These are phyloP conservation scores for Triticum timopheevii DNA, from an alignment of 176 grass and related monocot genomes.

Conservation along the genomic window DNA sequence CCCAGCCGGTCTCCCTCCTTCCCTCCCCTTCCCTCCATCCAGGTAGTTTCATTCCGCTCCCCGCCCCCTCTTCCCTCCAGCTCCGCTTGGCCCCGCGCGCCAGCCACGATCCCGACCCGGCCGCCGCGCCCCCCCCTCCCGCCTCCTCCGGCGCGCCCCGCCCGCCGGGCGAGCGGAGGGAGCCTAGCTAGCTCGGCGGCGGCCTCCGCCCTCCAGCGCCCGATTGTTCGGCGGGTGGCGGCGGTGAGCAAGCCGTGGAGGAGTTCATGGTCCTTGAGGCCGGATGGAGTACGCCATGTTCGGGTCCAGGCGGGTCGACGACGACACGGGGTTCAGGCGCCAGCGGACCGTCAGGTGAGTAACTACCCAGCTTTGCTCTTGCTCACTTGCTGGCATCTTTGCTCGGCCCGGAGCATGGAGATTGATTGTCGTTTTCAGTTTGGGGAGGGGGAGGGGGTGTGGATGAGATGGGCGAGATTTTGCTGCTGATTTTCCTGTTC, in stretches of 20 bases:
- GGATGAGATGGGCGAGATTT: background rate
- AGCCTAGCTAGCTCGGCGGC: background rate
- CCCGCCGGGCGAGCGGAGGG: constrained; percentile 8
- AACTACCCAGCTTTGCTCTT: background rate
- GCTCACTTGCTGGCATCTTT: background rate
- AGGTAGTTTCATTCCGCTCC: background rate
- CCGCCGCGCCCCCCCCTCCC: background rate
- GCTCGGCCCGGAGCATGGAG: background rate
- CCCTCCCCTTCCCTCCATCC: background rate
- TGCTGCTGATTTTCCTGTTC: background rate
- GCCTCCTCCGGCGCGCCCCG: background rate
- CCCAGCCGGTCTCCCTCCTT: background rate
- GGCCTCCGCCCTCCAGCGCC: background rate
- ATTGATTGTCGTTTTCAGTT: background rate
- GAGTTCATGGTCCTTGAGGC: constrained; percentile 21
- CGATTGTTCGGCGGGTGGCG: no score
- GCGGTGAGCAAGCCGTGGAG: background rate
- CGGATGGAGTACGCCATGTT: constrained; percentile 51
- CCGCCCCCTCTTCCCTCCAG: background rate
- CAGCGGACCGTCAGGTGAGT: constrained; percentile 89
- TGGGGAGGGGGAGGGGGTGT: background rate
- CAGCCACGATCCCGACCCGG: constrained; percentile 17
- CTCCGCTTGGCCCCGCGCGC: background rate
- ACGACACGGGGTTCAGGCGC: constrained; percentile 50
- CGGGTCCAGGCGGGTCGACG: constrained; percentile 70